Base-by-base conservation (phyloP, 106 monocot species). In the Amphibolis antarctica region DNA sequence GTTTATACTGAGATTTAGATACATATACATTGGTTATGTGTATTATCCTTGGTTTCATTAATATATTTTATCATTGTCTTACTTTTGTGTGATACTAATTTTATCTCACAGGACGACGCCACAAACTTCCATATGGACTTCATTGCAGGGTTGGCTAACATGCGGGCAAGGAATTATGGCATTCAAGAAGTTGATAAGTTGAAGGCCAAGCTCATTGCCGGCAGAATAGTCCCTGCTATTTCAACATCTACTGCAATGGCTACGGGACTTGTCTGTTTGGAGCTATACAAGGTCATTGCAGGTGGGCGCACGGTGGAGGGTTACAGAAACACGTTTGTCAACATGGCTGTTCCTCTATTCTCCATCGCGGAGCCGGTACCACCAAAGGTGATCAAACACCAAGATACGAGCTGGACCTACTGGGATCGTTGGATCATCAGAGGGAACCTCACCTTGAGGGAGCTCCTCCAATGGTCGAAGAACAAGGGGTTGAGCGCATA, bases 271-370 rank as follows among this genome's bases (percentile, higher is more conserved):
- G 94, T 89, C 42, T 94, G 94, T 54, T 86, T 94, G 5, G 94
- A 94, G 65, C 94, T 89, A 6, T 94, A 94, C 81, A 94, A 94
- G 61, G 94, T 94, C 12, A 53, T 94, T n/a, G 76, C 86, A 12
- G 77, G 81, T 4, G 72, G 72, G 52, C 89, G 86, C 74, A 76
- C 64, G 47, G 54, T 81, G 15, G 89, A 89, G 60, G 79, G 86
- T 77, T 94, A 86, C 64, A 80, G 83, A 26, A 94, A 94, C 81
- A 86, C 93, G 0, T 89, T 86, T 52, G 89, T 86, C 15, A 94
- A 89, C 66, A 78, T 94, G 4, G 86, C 86, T 0, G 79, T 94
- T n/a, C 94, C 94, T 9, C 55, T 94, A 56, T 77, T 94, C 64
- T 81, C 86, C 61, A 84, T 89, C 46, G 79, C 89, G 0, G 83